A percentile compares a stretch with the other conserved stretches of the same genome.
Conservation (phyloP, 371 early-diverging fungal species). For the Mortierella polycephala region DNA sequence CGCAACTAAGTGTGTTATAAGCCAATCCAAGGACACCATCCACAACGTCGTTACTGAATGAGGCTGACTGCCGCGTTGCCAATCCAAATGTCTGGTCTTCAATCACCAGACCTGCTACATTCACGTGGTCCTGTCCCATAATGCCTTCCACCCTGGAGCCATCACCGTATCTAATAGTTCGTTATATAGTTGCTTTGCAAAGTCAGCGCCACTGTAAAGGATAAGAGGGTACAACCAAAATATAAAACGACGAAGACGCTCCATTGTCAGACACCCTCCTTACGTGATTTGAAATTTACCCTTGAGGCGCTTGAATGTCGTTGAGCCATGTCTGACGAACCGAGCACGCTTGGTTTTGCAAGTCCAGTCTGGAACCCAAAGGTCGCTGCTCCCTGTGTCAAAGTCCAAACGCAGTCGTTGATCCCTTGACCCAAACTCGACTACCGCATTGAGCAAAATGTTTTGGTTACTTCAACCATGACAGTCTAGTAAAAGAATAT, state of each 20-base stretch:
- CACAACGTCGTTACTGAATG: slow-evolving; percentile 54
- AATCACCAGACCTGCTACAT: slow-evolving; percentile 58
- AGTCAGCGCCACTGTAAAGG: too few species aligned
- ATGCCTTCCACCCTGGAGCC: slow-evolving; percentile 62
- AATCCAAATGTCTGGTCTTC: slow-evolving; percentile 56
- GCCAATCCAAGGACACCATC: slow-evolving; percentile 61
- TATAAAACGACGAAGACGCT: too few species aligned
- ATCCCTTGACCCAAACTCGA: slow-evolving; percentile 82
- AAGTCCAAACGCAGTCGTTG: slow-evolving; percentile 84
- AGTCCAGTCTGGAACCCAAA: slow-evolving; percentile 61
- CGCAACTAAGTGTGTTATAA: slow-evolving; percentile 54
- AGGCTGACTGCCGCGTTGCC: slow-evolving; percentile 44
- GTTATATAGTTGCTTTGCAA: too few species aligned
- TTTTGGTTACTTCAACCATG: too few species aligned
- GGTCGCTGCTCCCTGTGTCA: slow-evolving; percentile 86
- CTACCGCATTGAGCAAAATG: slow-evolving; percentile 11
- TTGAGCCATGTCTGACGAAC: slow-evolving; percentile 33
- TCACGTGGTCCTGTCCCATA: slow-evolving; percentile 57
- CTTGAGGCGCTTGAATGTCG: slow-evolving; percentile 29
- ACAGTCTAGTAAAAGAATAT: background rate
- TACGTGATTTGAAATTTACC: slow-evolving; percentile 40
- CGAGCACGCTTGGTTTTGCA: slow-evolving; percentile 25
- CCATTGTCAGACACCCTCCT: background rate
- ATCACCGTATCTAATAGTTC: slow-evolving; percentile 57
- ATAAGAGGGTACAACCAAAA: background rate